Conservation (phyloP, 306 rosid species). For the Medicago lupulina region DNA sequence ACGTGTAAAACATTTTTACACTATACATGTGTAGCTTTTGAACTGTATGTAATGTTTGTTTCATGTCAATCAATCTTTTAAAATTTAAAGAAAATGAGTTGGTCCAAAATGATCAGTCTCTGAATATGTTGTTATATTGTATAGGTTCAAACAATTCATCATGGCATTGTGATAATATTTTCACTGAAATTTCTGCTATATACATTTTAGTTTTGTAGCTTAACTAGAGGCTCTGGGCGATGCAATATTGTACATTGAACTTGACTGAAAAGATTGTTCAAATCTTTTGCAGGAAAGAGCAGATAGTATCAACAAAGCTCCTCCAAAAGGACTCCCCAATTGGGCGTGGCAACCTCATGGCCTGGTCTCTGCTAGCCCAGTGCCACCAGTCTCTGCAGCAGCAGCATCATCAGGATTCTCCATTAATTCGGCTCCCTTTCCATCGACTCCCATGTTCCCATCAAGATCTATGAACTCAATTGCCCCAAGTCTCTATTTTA, state of each 20-base stretch:
- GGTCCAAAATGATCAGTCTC: background rate
- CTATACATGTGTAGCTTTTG: background rate
- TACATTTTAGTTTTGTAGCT: background rate
- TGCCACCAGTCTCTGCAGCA: constrained; percentile 73
- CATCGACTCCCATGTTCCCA: constrained; percentile 61
- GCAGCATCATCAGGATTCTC: constrained; percentile 99
- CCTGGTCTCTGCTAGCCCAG: constrained; percentile 63
- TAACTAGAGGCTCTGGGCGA: background rate
- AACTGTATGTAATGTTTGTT: background rate
- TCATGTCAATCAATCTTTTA: constrained; percentile 21
- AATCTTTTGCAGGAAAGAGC: constrained; percentile 70
- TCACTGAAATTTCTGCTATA: background rate
- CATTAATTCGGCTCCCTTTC: constrained; percentile 57
- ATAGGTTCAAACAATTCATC: background rate
- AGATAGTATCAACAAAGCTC: constrained; percentile 61
- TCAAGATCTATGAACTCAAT: constrained; percentile 47
- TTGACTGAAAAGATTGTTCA: constrained; percentile 5
- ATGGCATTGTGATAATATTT: constrained; percentile 21
- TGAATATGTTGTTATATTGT: no score
- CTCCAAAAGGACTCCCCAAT: constrained; percentile 64
- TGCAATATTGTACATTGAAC: background rate
- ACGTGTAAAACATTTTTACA: background rate
- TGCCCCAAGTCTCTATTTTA: constrained; percentile 57
- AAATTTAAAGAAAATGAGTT: background rate
- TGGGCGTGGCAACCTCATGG: constrained; percentile 86